Percentiles rank a stretch among this genome's conserved stretches.
phyloP scores from a whole-genome alignment of 495 filamentous ascomycete species.

The Xylaria castorea region DNA sequence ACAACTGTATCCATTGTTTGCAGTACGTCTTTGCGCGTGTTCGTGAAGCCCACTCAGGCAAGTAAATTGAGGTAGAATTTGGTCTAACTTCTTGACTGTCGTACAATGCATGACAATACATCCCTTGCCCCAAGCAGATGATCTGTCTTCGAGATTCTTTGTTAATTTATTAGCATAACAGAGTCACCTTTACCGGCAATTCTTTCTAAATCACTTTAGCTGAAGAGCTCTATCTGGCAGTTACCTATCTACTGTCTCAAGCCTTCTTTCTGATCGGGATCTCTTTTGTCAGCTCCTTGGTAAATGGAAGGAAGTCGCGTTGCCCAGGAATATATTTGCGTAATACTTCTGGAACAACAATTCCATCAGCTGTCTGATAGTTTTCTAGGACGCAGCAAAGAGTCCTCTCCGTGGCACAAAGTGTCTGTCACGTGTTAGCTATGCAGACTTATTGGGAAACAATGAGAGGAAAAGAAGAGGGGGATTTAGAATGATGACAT shows the following conservation, averaged over 20 bases:
- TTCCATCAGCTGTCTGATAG: conserved; percentile 86
- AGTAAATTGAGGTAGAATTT: background rate
- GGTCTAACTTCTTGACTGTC: conserved; percentile 7
- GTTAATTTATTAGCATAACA: background rate
- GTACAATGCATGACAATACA: conserved; percentile 3
- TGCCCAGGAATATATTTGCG: conserved; percentile 91
- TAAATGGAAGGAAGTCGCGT: conserved; percentile 85
- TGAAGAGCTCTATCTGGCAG: background rate
- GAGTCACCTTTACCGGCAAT: background rate
- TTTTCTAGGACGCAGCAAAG: conserved; percentile 97
- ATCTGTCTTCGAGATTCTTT: background rate
- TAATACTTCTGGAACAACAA: conserved; percentile 77
- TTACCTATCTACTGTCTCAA: background rate
- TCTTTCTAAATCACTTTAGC: background rate
- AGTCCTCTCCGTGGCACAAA: conserved; percentile 92
- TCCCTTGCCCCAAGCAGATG: conserved; percentile 8
- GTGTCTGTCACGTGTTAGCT: conserved; percentile 52
- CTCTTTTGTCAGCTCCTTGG: conserved; percentile 79
- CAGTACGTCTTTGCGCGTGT: background rate
- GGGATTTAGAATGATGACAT: background rate
- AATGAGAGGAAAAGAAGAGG: background rate
- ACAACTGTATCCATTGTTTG: background rate
- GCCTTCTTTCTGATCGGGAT: conserved; percentile 30
- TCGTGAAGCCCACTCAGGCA: background rate
- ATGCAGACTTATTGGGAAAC: background rate